Base-by-base conservation (phyloP, 2,329 filamentous ascomycete species). In the Chaetomiaceae sp. region DNA sequence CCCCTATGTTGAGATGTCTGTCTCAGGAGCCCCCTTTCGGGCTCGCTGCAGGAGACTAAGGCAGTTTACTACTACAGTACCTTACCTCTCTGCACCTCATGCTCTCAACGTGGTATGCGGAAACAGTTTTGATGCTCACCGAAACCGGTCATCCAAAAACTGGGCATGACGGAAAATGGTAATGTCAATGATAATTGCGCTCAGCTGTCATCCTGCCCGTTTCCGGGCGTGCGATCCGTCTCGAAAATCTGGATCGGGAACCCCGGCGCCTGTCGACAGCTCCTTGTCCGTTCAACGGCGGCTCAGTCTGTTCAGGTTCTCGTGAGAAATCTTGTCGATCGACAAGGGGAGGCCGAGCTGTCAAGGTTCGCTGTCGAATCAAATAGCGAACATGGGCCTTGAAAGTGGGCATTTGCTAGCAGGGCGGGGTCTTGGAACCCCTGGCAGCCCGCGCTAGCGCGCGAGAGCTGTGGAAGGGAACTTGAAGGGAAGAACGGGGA, bases 361-460 rank as follows among this genome's bases (percentile, higher is more conserved):
- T 16, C 21, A 19, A 16, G 6, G 27, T 13, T 23, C 17, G 49
- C 43, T 21, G 31, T n/a, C 43, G 44, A 51, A 51, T 51, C 49
- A 52, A 14, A 34, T 34, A n/a, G 37, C 40, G 16, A 20, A 21
- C 6, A 10, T 10, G 31, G 19, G 14, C 4, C 17, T 9, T 27
- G 27, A 30, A 37, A 44, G 25, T 31, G 44, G 50, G 25, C 43
- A 13, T 31, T 50, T 21, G 37, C 37, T n/a, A 10, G 44, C 17
- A 40, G 17, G 25, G 44, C 39, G 44, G 50, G 44, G 50, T 39
- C 39, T 43, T 40, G 39, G 31, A n/a, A 25, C 40, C 44, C 50
- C 27, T 34, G 39, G 34, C 33, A 17, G 41, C 23, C 20, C n/a
- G n/a, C n/a, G 31, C 40, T 50, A 44, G 40, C 48, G 34, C 39